Evolutionary conservation across 2,329 filamentous ascomycete genomes (phyloP), one percentile per base, ranked within the genome.

Genomic region (Bipolaris victoriae): DNA sequence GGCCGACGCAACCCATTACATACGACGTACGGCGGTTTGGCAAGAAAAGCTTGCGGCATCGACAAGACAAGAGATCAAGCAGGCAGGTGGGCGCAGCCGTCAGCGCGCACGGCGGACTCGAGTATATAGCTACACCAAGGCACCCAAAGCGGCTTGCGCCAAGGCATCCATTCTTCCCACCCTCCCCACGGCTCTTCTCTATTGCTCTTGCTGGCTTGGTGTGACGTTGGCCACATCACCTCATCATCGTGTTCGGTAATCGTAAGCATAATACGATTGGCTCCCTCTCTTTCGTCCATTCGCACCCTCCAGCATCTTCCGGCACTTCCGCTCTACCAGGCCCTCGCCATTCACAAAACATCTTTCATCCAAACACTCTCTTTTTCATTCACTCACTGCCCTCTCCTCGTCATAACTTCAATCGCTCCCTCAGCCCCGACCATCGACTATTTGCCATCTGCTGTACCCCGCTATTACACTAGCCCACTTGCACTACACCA

Each of bases 211-310:
- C 11, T 16, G 22, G 36, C 46, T 11, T 39, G 22, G 55, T 57
- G 40, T 36, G 37, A 49, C 46, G 20, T 22, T 53, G 24, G 40
- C 40, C 51, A 31, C 55, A 57, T 53, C 51, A 41, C 51, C 54
- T 43, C 46, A 41, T 24, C 40, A 43, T 43, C 18, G 33, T 49
- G 10, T 48, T 44, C 43, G 18, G 55, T 29, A 36, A 45, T 52
- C 46, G 50, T 60, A 33, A 54, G 55, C 58, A 40, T 33, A 37
- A 48, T 41, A 43, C 47, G 46, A 55, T 49, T 49, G 47, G 39
- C 47, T 58, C 48, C 13, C 26, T 45, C 45, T 43, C 35, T 31
- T 41, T 58, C 35, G 46, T 26, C 35, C 33, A 37, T 26, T 37
- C 37, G 35, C 40, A 43, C 51, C 49, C 48, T 52, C 50, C 20